A percentile compares a stretch with the other conserved stretches of the same genome.
phyloP scores from a whole-genome alignment of 352 stramenopile genomes.

The Phytophthora sp. region DNA sequence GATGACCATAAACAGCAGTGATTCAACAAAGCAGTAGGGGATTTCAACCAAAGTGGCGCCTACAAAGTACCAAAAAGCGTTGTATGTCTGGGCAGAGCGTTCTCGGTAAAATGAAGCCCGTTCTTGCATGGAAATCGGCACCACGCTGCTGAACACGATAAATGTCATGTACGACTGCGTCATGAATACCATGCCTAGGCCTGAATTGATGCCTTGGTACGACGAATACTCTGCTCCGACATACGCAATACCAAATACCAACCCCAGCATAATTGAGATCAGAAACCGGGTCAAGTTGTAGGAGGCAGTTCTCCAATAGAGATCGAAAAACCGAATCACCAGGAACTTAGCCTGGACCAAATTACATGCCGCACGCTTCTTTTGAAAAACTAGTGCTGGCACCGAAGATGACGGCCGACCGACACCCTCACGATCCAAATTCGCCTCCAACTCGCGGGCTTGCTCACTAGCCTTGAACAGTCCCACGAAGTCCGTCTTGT shows the following conservation, averaged over 20 bases:
- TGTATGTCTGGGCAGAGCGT: slow-evolving; percentile 1
- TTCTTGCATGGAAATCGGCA: slow-evolving; percentile 29
- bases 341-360: slow-evolving; percentile 37
- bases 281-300: slow-evolving; percentile 77
- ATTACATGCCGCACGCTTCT: slow-evolving; percentile 20
- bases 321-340: slow-evolving; percentile 50
- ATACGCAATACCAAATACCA: slow-evolving; percentile 19
- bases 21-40: slow-evolving; percentile 8
- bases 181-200: slow-evolving; percentile 74
- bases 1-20: slow-evolving; percentile 5
- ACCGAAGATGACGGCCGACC: slow-evolving; percentile 1
- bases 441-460: background rate
- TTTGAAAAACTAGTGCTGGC: slow-evolving; percentile 12
- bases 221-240: slow-evolving; percentile 27
- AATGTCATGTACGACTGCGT: slow-evolving; percentile 68
- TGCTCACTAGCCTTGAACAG: slow-evolving; percentile 14
- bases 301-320: slow-evolving; percentile 78
- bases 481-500: slow-evolving; percentile 8
- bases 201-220: slow-evolving; percentile 34
- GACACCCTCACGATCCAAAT: slow-evolving; percentile 10
- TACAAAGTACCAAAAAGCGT: slow-evolving; percentile 19
- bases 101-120: slow-evolving; percentile 11
- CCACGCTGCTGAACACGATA: slow-evolving; percentile 49
- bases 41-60: slow-evolving; percentile 3
- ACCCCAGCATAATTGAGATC: slow-evolving; percentile 12